Percentiles rank a stretch among this genome's conserved stretches.
Evolutionary conservation across 768 basidiomycete genomes (phyloP).

Genomic region (Auriculariales sp.): DNA sequence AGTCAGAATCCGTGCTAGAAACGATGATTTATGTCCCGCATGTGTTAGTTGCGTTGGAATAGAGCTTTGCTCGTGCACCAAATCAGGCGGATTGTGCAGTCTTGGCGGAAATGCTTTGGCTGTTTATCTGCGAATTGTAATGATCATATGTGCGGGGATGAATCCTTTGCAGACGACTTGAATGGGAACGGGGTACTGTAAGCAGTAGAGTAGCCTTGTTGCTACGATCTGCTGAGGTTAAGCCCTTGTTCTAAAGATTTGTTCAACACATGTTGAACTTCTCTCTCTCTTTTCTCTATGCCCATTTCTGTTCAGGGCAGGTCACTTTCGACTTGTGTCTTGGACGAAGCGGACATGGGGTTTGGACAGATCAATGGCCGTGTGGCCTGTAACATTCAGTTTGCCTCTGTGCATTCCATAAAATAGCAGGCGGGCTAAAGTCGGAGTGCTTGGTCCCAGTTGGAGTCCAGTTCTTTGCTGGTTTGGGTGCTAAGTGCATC

Average conservation of each 20-base stretch:
- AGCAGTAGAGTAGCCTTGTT: conserved; percentile 67
- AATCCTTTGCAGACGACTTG: conserved; percentile 72
- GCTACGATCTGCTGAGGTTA: conserved; percentile 67
- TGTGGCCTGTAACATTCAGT: no score
- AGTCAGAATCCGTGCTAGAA: conserved; percentile 64
- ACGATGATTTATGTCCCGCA: conserved; percentile 57
- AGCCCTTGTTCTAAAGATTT: conserved; percentile 59
- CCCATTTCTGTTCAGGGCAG: conserved; percentile 26
- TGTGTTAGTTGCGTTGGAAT: conserved; percentile 48
- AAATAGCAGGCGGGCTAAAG: no score
- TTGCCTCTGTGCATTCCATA: no score
- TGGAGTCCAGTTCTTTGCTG: no score
- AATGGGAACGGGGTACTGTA: conserved; percentile 63
- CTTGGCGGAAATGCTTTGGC: conserved; percentile 38
- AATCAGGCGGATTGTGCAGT: conserved; percentile 36
- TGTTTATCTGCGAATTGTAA: conserved; percentile 43
- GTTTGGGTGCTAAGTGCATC: no score
- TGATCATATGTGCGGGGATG: conserved; percentile 53
- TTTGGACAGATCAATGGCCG: no score
- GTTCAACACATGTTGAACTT: conserved; percentile 37
- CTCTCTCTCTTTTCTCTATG: conserved; percentile 20
- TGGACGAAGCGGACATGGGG: no score
- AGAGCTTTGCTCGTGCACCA: conserved; percentile 61
- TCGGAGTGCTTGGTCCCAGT: no score
- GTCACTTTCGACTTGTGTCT: conserved; percentile 5